These are phyloP conservation scores for Clarireedia sp. DNA, from an alignment of 2,329 filamentous ascomycete genomes.

Conservation along the genomic window DNA sequence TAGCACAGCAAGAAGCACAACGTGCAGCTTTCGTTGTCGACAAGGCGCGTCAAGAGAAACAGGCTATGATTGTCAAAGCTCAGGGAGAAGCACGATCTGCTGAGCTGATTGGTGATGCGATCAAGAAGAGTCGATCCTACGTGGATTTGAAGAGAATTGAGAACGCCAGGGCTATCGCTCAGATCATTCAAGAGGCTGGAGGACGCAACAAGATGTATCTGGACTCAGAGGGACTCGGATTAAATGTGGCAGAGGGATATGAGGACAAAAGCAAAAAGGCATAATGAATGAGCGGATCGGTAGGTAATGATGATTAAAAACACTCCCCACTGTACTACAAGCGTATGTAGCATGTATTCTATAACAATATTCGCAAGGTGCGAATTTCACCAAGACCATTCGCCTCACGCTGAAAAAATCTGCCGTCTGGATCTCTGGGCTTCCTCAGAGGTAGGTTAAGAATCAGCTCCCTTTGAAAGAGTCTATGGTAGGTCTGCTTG, in stretches of 20 bases:
- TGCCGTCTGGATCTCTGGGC: too few species aligned
- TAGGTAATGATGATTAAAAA: constrained; percentile 15
- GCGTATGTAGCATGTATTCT: constrained; percentile 26
- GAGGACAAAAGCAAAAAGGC: constrained; percentile 41
- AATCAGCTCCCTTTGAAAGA: too few species aligned
- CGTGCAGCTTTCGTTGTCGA: constrained; percentile 95
- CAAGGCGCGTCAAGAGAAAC: constrained; percentile 98
- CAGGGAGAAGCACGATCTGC: constrained; percentile 98
- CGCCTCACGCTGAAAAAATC: background rate
- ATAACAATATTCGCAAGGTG: constrained; percentile 12
- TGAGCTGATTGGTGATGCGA: constrained; percentile 94
- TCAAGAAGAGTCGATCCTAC: constrained; percentile 98
- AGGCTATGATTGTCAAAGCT: constrained; percentile 94
- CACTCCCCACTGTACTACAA: constrained; percentile 42
- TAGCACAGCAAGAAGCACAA: constrained; percentile 87
- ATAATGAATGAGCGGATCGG: constrained; percentile 15
- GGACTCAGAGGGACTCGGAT: constrained; percentile 79
- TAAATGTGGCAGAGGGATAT: constrained; percentile 65
- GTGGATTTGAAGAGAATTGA: constrained; percentile 97
- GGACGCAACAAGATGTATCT: constrained; percentile 91
- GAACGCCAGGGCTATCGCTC: constrained; percentile 85
- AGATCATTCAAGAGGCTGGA: constrained; percentile 74
- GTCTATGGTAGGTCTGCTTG: too few species aligned
- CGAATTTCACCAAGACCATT: background rate
- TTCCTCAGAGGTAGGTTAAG: too few species aligned